phyloP scores from a whole-genome alignment of 129 eudicot genomes.

The Flaveria trinervia region DNA sequence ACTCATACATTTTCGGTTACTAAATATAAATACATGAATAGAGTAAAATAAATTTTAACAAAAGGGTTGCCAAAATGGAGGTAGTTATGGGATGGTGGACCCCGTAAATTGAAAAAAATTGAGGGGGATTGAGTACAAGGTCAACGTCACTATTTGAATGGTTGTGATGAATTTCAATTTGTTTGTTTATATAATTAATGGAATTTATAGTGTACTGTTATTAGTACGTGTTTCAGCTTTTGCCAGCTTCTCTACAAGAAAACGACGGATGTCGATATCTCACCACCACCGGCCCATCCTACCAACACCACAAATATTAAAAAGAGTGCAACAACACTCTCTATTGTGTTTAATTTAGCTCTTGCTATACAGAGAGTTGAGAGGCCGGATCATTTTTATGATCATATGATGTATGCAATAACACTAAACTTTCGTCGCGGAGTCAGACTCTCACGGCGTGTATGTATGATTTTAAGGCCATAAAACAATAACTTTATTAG shows the following conservation, averaged over 20 bases:
- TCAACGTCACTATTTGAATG: conserved; percentile 35
- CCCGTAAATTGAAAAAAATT: conserved; percentile 6
- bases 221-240: background rate
- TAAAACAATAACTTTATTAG: no score
- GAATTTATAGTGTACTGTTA: no score
- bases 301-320: background rate
- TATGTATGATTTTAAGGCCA: no score
- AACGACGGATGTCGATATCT: background rate
- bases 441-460: no score
- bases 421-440: no score
- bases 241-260: background rate
- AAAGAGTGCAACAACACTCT: no score
- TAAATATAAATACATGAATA: no score
- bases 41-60: background rate
- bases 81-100: conserved; percentile 26
- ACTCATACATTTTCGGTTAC: no score
- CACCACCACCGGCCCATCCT: background rate
- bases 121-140: conserved; percentile 7
- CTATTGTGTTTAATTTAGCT: no score
- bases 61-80: background rate
- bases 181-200: background rate
- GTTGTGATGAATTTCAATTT: conserved; percentile 5
- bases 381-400: no score
- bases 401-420: no score
- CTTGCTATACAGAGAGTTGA: no score